Conservation (phyloP, 164 flowering plant genomes). For the Kingdonia uniflora region DNA sequence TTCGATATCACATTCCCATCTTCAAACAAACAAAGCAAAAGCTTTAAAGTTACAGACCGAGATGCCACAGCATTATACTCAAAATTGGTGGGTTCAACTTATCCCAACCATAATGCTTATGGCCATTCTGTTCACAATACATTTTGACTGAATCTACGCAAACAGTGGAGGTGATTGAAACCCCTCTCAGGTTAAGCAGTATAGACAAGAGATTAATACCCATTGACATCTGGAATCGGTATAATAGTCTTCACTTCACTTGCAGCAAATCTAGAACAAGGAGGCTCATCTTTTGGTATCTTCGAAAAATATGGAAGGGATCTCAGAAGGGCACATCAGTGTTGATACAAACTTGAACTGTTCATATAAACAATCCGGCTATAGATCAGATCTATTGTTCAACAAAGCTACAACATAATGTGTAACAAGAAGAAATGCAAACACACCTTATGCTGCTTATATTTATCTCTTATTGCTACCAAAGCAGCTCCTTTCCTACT, state of each 20-base stretch:
- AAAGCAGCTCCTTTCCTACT: conserved; percentile 26
- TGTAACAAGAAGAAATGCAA: background rate
- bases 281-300: conserved; percentile 12
- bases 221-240: no score
- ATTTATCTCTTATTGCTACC: conserved; percentile 49
- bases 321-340: conserved; percentile 30
- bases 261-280: conserved; percentile 1
- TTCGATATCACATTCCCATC: background rate
- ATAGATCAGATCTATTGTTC: background rate
- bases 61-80: no score
- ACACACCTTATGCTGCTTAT: conserved; percentile 49
- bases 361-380: background rate
- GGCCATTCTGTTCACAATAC: no score
- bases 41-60: no score
- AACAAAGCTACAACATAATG: background rate
- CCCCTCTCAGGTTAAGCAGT: no score
- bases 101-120: no score
- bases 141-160: no score
- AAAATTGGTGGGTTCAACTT: no score
- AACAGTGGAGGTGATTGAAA: no score
- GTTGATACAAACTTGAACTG: conserved; percentile 56
- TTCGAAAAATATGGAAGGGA: conserved; percentile 40
- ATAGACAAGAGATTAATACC: no score
- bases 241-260: no score
- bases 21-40: conserved; percentile 6